Evolutionary conservation across 305 asterid species (phyloP).

Genomic region (Striga hermonthica): DNA sequence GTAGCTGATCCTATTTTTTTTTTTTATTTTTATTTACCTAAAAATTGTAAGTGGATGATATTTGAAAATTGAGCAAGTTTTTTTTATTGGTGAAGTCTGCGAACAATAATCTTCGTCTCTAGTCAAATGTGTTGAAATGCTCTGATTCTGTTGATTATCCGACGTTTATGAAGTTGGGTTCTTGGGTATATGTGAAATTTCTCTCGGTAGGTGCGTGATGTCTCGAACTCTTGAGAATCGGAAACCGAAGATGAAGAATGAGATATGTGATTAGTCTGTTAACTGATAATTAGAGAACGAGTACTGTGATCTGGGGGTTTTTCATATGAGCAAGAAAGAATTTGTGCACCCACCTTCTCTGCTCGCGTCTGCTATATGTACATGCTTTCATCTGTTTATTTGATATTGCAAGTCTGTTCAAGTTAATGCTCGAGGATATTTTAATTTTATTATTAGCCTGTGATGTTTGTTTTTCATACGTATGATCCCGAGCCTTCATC

Average conservation of each 20-base stretch:
- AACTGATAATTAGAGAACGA: conserved; percentile 4
- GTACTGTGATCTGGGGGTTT: conserved; percentile 25
- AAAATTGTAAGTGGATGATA: conserved; percentile 22
- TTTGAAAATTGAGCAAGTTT: conserved; percentile 19
- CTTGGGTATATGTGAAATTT: conserved; percentile 17
- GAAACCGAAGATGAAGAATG: conserved; percentile 20
- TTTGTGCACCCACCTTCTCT: background rate
- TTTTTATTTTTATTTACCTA: conserved; percentile 4
- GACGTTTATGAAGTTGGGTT: conserved; percentile 14
- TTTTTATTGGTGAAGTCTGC: conserved; percentile 15
- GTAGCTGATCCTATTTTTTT: conserved; percentile 25
- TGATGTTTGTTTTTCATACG: background rate
- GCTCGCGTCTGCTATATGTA: conserved; percentile 5
- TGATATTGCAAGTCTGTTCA: conserved; percentile 19
- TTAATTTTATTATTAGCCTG: background rate
- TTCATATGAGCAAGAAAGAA: conserved; percentile 17
- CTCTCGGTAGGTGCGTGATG: conserved; percentile 15
- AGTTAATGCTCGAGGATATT: background rate
- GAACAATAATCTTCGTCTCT: conserved; percentile 21
- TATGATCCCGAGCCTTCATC: background rate
- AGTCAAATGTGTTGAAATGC: conserved; percentile 27
- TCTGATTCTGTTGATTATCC: conserved; percentile 28
- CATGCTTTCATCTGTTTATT: conserved; percentile 1
- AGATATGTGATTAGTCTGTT: conserved; percentile 15
- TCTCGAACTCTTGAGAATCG: conserved; percentile 19